Base-by-base conservation (phyloP, 345 rosid species). In the Syzygium aromaticum region DNA sequence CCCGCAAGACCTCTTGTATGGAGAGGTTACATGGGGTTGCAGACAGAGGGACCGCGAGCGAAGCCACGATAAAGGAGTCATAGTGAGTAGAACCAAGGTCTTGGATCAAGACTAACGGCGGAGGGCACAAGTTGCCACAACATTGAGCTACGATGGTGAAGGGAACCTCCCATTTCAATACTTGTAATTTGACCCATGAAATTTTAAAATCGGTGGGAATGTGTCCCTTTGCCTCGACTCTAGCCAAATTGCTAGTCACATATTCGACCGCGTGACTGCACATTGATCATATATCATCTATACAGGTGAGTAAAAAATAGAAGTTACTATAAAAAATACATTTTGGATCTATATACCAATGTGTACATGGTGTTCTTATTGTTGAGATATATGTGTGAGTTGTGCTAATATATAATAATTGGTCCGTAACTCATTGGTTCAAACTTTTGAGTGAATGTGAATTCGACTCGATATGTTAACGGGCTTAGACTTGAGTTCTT, bases 341-440 rank as follows among this genome's bases (percentile, higher is more conserved):
- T 67, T 30, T 67, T 17, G 43, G 21, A 33, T 10, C 23, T 33
- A 17, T 38, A 17, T 67, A 30, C 1, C 23, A 4, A 67, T 17
- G 43, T 67, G 6, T 12, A 33, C 33, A 16, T 67, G 46, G 1
- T 5, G 5, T 30, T 0, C 2, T 1, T 33, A 67, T 33, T 67
- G 4, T 2, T 8, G 11, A 8, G 78, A 67, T 30, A 1, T 2
- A 16, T 2, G 0, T 3, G 12, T 19, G 17, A 17, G 21, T 67
- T 28, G 5, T 63, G 2, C 15, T 28, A 63, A 63, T 63, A 23
- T 57, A 57, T 57, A 4, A 23, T 27, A 57, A 9, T 25, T 2
- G 0, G 0, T 2, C 12, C 25, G 23, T 56, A 56, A 23, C n/a
- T 56, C 61, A 4, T 57, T 23, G 25, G 6, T 23, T 57, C 6